These are phyloP conservation scores for Pseudocercospora fuligena DNA, from an alignment of 2,329 filamentous ascomycete species.

Conservation along the genomic window DNA sequence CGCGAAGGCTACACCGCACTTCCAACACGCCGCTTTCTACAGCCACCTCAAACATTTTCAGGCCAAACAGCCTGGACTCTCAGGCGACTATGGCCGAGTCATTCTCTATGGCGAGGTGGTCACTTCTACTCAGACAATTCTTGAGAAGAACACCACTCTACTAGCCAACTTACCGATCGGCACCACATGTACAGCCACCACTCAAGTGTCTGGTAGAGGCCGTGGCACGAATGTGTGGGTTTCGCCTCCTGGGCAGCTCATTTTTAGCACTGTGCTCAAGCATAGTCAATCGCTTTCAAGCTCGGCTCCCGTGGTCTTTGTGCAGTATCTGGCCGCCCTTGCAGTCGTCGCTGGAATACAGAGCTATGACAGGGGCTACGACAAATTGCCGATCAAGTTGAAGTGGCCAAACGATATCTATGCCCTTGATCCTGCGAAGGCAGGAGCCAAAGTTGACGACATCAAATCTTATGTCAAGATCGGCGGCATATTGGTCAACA, in stretches of 20 bases:
- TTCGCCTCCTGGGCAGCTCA: conserved; percentile 80
- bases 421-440: conserved; percentile 41
- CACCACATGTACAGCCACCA: conserved; percentile 86
- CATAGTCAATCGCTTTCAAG: conserved; percentile 75
- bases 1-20: conserved; percentile 77
- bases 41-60: conserved; percentile 72
- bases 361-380: conserved; percentile 76
- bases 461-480: conserved; percentile 86
- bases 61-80: conserved; percentile 52
- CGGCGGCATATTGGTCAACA: conserved; percentile 90
- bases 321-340: conserved; percentile 90
- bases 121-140: conserved; percentile 89
- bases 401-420: conserved; percentile 98
- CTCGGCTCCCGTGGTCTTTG: conserved; percentile 82
- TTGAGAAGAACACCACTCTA: conserved; percentile 88
- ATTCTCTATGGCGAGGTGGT: conserved; percentile 90
- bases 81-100: conserved; percentile 71
- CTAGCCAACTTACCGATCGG: conserved; percentile 78
- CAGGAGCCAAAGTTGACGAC: conserved; percentile 49
- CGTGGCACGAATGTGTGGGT: conserved; percentile 95
- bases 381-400: conserved; percentile 76
- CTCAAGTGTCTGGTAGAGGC: conserved; percentile 84
- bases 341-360: conserved; percentile 85
- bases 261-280: conserved; percentile 87
- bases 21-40: conserved; percentile 83